Evolutionary conservation across 2,329 filamentous ascomycete species (phyloP).

Genomic region (Xylariaceae sp.): DNA sequence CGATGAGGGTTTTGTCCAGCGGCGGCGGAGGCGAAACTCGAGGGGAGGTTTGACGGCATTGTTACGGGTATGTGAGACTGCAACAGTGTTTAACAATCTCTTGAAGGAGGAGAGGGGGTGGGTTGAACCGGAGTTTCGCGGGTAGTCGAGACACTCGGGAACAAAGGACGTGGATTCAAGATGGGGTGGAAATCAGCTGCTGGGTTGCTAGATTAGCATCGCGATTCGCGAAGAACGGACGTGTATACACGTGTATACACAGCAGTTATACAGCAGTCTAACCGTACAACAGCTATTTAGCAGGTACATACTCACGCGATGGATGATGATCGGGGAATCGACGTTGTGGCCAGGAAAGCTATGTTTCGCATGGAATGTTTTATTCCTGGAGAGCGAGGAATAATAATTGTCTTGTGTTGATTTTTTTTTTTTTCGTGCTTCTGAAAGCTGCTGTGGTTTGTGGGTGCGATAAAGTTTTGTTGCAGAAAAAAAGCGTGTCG

Average conservation of each 20-base stretch:
- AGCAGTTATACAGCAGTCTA: background rate
- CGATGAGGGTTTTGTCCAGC: slow-evolving; percentile 71
- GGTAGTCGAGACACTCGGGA: slow-evolving; percentile 8
- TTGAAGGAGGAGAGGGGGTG: background rate
- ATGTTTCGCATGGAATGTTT: background rate
- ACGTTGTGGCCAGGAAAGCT: background rate
- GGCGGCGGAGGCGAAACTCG: slow-evolving; percentile 82
- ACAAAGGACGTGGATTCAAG: background rate
- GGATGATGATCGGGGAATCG: background rate
- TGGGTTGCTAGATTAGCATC: slow-evolving; percentile 4
- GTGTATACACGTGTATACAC: no score
- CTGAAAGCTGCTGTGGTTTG: background rate
- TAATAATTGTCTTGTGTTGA: background rate
- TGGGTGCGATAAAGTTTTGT: slow-evolving; percentile 3
- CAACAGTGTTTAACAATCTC: slow-evolving; percentile 13
- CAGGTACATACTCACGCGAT: background rate
- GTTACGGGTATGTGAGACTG: slow-evolving; percentile 15
- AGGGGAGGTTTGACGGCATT: slow-evolving; percentile 76
- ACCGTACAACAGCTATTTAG: background rate
- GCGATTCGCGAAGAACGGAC: background rate
- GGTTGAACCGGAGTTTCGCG: background rate
- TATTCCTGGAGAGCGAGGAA: background rate
- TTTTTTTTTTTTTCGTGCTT: background rate
- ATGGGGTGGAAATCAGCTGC: background rate
- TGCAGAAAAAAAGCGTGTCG: slow-evolving; percentile 8